Evolutionary conservation across 2,329 filamentous ascomycete species (phyloP).

Genomic region (Fusarium circinatum): DNA sequence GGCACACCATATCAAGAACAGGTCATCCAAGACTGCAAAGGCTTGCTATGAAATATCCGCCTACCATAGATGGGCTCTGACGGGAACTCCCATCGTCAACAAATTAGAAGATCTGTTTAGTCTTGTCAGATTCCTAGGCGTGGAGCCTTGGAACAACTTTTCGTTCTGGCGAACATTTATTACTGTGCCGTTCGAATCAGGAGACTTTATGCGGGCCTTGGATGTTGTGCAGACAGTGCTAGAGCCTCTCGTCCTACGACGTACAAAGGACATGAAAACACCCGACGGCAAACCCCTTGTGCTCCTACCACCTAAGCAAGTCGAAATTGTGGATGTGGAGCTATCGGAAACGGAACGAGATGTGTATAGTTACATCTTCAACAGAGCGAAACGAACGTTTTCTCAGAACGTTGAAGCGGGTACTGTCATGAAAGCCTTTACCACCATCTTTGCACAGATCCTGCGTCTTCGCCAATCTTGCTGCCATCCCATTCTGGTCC

Average conservation of each 20-base stretch:
- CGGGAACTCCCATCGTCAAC: slow-evolving; percentile 97
- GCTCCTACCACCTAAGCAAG: slow-evolving; percentile 79
- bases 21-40: slow-evolving; percentile 91
- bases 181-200: slow-evolving; percentile 94
- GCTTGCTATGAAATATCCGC: slow-evolving; percentile 92
- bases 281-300: slow-evolving; percentile 82
- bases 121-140: slow-evolving; percentile 88
- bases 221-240: slow-evolving; percentile 98
- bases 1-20: slow-evolving; percentile 91
- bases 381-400: slow-evolving; percentile 84
- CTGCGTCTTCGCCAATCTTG: slow-evolving; percentile 91
- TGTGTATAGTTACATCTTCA: slow-evolving; percentile 92
- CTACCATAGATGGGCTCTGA: slow-evolving; percentile 90
- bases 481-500: slow-evolving; percentile 90
- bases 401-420: slow-evolving; percentile 88
- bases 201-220: slow-evolving; percentile 90
- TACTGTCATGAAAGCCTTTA: slow-evolving; percentile 93
- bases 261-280: slow-evolving; percentile 98
- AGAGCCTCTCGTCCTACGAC: slow-evolving; percentile 91
- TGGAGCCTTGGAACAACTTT: slow-evolving; percentile 98
- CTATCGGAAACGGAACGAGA: slow-evolving; percentile 86
- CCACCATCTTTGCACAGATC: slow-evolving; percentile 97
- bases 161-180: slow-evolving; percentile 99
- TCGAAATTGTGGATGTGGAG: slow-evolving; percentile 89
- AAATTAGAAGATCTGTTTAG: slow-evolving; percentile 94